Evolutionary conservation across 345 rosid species (phyloP).

Genomic region (Noccaea bulbosa): DNA sequence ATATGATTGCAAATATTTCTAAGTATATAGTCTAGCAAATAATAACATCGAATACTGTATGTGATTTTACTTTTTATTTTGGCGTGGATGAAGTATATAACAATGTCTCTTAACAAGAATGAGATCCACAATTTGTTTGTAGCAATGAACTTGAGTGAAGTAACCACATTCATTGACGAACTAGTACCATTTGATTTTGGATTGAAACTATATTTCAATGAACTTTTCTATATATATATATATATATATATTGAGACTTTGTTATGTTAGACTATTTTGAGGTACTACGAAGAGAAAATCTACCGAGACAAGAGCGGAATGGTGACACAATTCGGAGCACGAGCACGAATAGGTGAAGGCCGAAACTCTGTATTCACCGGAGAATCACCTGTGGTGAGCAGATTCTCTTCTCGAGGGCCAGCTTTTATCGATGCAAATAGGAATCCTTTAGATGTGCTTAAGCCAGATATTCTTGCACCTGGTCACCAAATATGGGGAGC

Average conservation of each 20-base stretch:
- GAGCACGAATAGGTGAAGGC: slow-evolving; percentile 67
- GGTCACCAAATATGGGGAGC: slow-evolving; percentile 97
- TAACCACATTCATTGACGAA: not conserved
- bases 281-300: slow-evolving; percentile 66
- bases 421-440: slow-evolving; percentile 55
- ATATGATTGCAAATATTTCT: no score
- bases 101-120: no score
- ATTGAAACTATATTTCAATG: no score
- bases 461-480: slow-evolving; percentile 87
- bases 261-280: slow-evolving; percentile 50
- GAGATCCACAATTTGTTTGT: no score
- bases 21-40: no score
- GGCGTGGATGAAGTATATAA: no score
- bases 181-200: not conserved
- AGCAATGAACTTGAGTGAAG: no score
- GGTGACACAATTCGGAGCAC: slow-evolving; percentile 50
- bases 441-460: slow-evolving; percentile 66
- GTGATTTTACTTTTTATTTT: no score
- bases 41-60: no score
- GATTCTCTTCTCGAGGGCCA: slow-evolving; percentile 87
- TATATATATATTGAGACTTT: slow-evolving; percentile 1
- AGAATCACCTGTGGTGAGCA: slow-evolving; percentile 62
- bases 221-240: not conserved
- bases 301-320: slow-evolving; percentile 49
- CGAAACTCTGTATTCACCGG: slow-evolving; percentile 58